These are phyloP conservation scores for Morella rubra DNA, from an alignment of 306 rosid species.

Conservation along the genomic window DNA sequence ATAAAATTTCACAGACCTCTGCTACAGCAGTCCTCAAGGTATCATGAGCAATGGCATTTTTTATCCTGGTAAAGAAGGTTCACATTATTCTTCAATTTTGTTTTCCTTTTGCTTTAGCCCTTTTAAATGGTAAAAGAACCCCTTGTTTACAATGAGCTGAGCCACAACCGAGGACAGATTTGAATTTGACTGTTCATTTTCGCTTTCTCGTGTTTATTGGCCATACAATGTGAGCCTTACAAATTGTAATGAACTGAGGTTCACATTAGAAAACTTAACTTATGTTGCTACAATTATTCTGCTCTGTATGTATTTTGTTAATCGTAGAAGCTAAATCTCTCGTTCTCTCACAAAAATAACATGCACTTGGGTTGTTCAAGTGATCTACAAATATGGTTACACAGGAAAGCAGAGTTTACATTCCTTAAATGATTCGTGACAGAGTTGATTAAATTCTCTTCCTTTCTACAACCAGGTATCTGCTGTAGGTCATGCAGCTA, in stretches of 20 bases:
- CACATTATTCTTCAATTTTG: background rate
- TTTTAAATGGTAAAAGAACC: background rate
- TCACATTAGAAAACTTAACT: background rate
- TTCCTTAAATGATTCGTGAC: background rate
- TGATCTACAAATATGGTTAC: background rate
- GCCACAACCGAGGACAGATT: background rate
- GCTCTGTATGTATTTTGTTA: background rate
- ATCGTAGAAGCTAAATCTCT: too few species aligned
- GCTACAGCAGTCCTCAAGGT: background rate
- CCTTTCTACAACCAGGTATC: conserved; percentile 46
- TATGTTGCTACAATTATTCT: background rate
- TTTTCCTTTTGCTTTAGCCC: background rate
- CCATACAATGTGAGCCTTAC: background rate
- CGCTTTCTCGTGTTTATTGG: background rate
- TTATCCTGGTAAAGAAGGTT: background rate
- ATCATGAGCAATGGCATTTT: background rate
- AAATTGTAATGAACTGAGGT: background rate
- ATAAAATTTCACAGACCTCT: too few species aligned
- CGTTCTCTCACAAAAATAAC: background rate
- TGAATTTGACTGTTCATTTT: background rate
- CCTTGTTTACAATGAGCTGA: background rate
- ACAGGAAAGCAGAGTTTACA: background rate
- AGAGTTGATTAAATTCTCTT: background rate
- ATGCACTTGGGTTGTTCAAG: background rate
- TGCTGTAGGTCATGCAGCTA: conserved; percentile 68